Evolutionary conservation across 305 asterid species (phyloP).

Genomic region (Rubia tinctorum): DNA sequence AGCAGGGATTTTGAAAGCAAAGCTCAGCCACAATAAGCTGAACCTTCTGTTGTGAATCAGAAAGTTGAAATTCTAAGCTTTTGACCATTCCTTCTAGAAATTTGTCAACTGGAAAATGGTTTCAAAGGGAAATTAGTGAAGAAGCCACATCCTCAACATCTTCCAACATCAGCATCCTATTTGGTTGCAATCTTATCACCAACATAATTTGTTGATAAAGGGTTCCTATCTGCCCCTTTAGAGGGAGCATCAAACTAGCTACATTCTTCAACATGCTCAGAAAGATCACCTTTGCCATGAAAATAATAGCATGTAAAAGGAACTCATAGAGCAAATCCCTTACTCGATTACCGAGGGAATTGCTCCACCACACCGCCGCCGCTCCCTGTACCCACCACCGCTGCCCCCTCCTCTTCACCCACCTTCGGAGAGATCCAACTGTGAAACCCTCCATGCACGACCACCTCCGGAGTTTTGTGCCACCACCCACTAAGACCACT

Average conservation of each 20-base stretch:
- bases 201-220: constrained; percentile 11
- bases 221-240: constrained; percentile 16
- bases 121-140: neutral
- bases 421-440: too few relatives aligned
- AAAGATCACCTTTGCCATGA: neutral
- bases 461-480: too few relatives aligned
- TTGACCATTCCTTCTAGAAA: neutral
- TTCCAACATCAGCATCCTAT: neutral
- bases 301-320: neutral
- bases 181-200: neutral
- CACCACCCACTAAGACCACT: too few relatives aligned
- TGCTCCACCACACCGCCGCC: too few relatives aligned
- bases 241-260: neutral
- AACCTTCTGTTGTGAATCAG: neutral
- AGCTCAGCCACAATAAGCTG: neutral
- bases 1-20: neutral
- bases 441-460: too few relatives aligned
- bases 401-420: too few relatives aligned
- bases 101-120: neutral
- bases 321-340: neutral
- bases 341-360: too few relatives aligned
- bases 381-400: too few relatives aligned
- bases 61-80: neutral
- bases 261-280: neutral
- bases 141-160: neutral